These are phyloP conservation scores for Rhizopus microsporus DNA, from an alignment of 371 early-diverging fungal species.

Conservation along the genomic window DNA sequence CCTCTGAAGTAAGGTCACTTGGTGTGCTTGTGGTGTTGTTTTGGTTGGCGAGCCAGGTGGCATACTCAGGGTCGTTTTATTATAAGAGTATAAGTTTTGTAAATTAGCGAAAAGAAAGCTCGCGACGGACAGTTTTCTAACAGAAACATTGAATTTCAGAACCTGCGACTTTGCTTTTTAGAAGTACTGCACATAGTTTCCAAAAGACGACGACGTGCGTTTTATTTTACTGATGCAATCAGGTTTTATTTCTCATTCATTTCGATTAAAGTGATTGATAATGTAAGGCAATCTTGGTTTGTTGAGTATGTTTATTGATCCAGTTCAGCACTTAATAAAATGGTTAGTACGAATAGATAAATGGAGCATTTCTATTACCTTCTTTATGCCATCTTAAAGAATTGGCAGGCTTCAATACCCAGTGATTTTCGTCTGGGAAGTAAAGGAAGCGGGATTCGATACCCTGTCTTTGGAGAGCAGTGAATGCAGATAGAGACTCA, in stretches of 20 bases:
- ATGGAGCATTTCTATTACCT: conserved; percentile 26
- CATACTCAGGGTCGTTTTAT: not conserved
- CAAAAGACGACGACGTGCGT: no score
- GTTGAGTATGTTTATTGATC: not conserved
- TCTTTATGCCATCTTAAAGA: conserved; percentile 77
- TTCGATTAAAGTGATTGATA: not conserved
- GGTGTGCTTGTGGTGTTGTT: no score
- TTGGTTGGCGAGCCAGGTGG: no score
- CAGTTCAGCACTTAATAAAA: not conserved
- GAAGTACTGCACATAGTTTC: no score
- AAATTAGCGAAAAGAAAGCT: no score
- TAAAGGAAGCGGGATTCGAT: conserved; percentile 73
- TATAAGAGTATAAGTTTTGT: not conserved
- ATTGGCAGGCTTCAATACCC: conserved; percentile 78
- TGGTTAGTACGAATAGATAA: not conserved
- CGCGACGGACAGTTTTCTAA: no score
- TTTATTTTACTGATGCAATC: no score
- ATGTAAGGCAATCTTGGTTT: not conserved
- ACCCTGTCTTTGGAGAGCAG: conserved; percentile 75
- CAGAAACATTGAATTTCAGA: no score
- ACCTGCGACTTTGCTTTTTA: no score
- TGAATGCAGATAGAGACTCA: conserved; percentile 79
- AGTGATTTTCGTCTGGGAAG: conserved; percentile 85
- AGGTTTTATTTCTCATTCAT: no score
- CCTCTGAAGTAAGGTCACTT: conserved; percentile 6